A percentile compares a stretch with the other conserved stretches of the same genome.
Evolutionary conservation across 148 eudicot species (phyloP).

Genomic region (Cornus controversa): DNA sequence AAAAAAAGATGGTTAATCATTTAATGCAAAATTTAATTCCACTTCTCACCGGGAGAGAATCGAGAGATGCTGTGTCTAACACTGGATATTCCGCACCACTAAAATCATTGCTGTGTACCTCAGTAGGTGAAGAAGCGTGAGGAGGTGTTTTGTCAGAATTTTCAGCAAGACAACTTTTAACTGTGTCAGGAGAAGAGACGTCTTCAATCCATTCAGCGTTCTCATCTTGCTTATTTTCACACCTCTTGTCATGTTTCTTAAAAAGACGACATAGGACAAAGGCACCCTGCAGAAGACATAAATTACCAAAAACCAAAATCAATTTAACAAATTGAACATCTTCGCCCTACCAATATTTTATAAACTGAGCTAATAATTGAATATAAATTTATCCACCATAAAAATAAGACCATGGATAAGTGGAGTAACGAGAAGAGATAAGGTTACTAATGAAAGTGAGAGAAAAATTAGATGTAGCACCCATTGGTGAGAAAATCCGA

Average conservation of each 20-base stretch:
- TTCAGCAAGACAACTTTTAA: slow-evolving; percentile 36
- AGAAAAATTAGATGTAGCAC: too few species aligned
- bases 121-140: slow-evolving; percentile 36
- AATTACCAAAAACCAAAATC: not conserved
- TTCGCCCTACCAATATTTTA: not conserved
- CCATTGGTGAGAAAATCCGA: too few species aligned
- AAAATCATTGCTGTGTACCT: slow-evolving; percentile 27
- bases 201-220: slow-evolving; percentile 42
- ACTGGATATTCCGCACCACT: too few species aligned
- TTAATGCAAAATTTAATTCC: not conserved
- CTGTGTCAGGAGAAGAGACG: slow-evolving; percentile 38
- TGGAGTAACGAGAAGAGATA: too few species aligned
- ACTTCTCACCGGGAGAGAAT: slow-evolving; percentile 44
- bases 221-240: slow-evolving; percentile 57
- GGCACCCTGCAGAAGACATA: slow-evolving; percentile 47
- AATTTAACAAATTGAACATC: not conserved
- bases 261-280: slow-evolving; percentile 85
- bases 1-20: not conserved
- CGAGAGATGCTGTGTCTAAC: slow-evolving; percentile 25
- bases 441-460: too few species aligned
- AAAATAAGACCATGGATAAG: slow-evolving; percentile 4
- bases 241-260: slow-evolving; percentile 63
- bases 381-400: not conserved
- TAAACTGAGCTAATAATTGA: not conserved
- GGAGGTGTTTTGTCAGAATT: slow-evolving; percentile 37